Conservation (phyloP, 2,329 filamentous ascomycete species). For the Acrodontium crateriforme region DNA sequence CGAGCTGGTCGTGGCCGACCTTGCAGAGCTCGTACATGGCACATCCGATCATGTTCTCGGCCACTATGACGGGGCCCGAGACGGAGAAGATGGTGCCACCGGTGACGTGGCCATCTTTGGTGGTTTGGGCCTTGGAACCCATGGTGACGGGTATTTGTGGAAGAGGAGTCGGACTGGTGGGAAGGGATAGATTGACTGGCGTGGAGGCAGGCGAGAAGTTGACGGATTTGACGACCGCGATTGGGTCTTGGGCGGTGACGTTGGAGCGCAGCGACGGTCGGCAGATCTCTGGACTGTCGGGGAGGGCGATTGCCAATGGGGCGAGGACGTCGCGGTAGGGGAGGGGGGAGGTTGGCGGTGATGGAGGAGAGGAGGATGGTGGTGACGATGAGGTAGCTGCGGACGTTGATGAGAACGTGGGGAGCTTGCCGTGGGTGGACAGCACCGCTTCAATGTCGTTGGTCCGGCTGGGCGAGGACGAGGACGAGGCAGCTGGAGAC, state of each 20-base stretch:
- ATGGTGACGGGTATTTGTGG: constrained; percentile 16
- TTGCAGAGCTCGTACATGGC: constrained; percentile 98
- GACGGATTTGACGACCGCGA: no score
- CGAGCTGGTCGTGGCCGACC: constrained; percentile 82
- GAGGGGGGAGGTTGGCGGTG: constrained; percentile 14
- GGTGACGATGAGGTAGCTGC: constrained; percentile 1
- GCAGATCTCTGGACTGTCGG: constrained; percentile 7
- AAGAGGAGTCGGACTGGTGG: constrained; percentile 13
- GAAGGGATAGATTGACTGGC: constrained; percentile 1
- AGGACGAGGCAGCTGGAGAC: constrained; percentile 3
- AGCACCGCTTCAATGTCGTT: constrained; percentile 3
- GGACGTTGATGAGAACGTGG: neutral
- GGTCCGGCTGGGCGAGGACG: constrained; percentile 2
- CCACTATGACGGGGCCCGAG: constrained; percentile 81
- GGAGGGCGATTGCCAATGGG: constrained; percentile 4
- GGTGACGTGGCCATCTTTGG: constrained; percentile 38
- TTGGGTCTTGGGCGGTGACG: no score
- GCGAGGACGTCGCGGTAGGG: no score
- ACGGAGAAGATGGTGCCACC: constrained; percentile 59
- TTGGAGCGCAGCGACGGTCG: no score
- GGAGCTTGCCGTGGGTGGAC: constrained; percentile 1
- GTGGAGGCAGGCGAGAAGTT: no score
- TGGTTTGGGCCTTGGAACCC: constrained; percentile 21
- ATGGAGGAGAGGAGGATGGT: constrained; percentile 9
- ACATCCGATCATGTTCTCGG: constrained; percentile 96